Evolutionary conservation across 805 yeast genomes (phyloP).

Genomic region (Candida insectalens): DNA sequence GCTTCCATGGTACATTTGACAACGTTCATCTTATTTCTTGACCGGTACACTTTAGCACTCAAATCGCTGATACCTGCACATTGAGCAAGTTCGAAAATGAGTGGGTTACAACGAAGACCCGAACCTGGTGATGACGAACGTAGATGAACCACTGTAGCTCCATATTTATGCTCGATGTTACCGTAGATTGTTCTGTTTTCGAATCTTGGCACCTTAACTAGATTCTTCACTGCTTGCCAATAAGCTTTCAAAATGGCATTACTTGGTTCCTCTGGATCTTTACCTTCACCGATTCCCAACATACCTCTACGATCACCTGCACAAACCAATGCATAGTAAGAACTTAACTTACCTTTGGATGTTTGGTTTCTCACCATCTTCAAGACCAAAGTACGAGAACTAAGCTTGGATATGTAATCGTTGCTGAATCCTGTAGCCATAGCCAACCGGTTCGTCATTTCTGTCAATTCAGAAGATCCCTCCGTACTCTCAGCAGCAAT

Average conservation of each 20-base stretch:
- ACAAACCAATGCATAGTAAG: conserved; percentile 74
- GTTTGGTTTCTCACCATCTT: conserved; percentile 88
- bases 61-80: conserved; percentile 92
- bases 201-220: conserved; percentile 72
- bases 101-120: conserved; percentile 86
- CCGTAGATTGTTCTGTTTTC: conserved; percentile 90
- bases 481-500: conserved; percentile 13
- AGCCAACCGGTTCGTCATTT: conserved; percentile 45
- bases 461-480: conserved; percentile 17
- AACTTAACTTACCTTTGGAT: conserved; percentile 79
- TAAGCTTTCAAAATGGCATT: conserved; percentile 76
- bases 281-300: conserved; percentile 93
- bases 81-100: conserved; percentile 83
- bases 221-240: conserved; percentile 87
- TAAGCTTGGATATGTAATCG: conserved; percentile 48
- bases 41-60: conserved; percentile 83
- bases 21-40: conserved; percentile 92
- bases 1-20: conserved; percentile 87
- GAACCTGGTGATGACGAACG: conserved; percentile 89
- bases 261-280: conserved; percentile 67
- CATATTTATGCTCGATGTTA: conserved; percentile 71
- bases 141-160: conserved; percentile 74
- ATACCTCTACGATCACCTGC: conserved; percentile 92
- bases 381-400: conserved; percentile 57
- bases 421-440: conserved; percentile 59